Conservation (phyloP, 768 basidiomycete species). For the Cystobasidium ongulense region DNA sequence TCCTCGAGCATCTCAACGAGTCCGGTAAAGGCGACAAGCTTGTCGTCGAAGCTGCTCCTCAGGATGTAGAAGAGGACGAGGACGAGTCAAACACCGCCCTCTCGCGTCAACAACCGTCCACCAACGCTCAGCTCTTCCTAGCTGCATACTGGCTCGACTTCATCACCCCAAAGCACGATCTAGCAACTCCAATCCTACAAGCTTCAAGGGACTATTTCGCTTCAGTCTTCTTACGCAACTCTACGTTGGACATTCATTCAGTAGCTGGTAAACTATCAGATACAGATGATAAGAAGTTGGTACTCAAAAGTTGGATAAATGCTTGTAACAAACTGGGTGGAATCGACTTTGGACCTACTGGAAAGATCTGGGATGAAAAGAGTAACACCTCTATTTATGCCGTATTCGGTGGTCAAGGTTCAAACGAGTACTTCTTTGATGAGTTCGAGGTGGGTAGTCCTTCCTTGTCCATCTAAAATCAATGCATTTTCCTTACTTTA, state of each 20-base stretch:
- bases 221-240: slow-evolving; percentile 55
- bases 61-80: slow-evolving; percentile 7
- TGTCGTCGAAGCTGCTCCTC: background rate
- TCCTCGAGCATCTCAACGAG: slow-evolving; percentile 39
- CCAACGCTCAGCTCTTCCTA: slow-evolving; percentile 46
- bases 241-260: slow-evolving; percentile 65
- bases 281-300: slow-evolving; percentile 62
- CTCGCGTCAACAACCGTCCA: slow-evolving; percentile 13
- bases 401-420: slow-evolving; percentile 94
- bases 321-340: slow-evolving; percentile 57
- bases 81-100: background rate
- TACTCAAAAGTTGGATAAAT: slow-evolving; percentile 69
- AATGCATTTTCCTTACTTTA: background rate
- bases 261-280: slow-evolving; percentile 63
- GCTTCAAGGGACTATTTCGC: slow-evolving; percentile 72
- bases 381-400: slow-evolving; percentile 59
- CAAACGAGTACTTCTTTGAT: slow-evolving; percentile 96
- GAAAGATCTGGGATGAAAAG: slow-evolving; percentile 48
- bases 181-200: slow-evolving; percentile 60
- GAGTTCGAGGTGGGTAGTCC: slow-evolving; percentile 59
- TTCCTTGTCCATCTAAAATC: slow-evolving; percentile 53
- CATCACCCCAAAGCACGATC: slow-evolving; percentile 57
- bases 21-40: slow-evolving; percentile 2
- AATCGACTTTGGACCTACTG: slow-evolving; percentile 60
- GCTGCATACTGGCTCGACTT: slow-evolving; percentile 73